Conservation (phyloP, 148 eudicot species). For the Rhododendron simsii region DNA sequence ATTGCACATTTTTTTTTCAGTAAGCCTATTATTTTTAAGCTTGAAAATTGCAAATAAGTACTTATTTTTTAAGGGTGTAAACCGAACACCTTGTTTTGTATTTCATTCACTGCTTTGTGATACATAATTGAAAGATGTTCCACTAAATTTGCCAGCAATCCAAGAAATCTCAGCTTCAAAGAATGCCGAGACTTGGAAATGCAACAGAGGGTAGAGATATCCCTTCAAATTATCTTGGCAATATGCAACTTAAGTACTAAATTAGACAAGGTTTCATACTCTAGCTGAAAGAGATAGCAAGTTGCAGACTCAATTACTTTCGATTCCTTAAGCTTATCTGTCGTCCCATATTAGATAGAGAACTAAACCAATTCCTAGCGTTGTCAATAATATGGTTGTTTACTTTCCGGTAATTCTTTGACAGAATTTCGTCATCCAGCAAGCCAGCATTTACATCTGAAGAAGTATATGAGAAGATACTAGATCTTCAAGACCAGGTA, state of each 20-base stretch:
- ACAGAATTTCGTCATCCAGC: constrained; percentile 55
- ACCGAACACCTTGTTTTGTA: neutral
- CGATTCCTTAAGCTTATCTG: neutral
- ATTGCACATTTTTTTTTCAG: no score
- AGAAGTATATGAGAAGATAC: constrained; percentile 61
- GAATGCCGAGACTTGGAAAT: neutral
- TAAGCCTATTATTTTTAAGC: no score
- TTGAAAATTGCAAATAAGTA: no score
- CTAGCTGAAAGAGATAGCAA: neutral
- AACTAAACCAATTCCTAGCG: neutral
- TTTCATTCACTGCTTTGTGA: neutral
- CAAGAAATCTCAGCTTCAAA: neutral
- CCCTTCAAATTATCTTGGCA: neutral
- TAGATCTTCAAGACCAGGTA: constrained; percentile 83
- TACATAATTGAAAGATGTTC: neutral
- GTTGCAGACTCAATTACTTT: neutral
- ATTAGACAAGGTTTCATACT: neutral
- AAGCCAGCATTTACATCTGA: constrained; percentile 72
- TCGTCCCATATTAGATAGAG: neutral
- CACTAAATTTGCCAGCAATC: neutral
- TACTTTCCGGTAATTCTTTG: constrained; percentile 6
- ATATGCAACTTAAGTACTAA: neutral
- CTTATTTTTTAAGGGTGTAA: no score
- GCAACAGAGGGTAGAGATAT: neutral
- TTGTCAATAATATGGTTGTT: neutral